Conservation (phyloP, 1,139 yeast species). For the Geotrichum bryndzae region DNA sequence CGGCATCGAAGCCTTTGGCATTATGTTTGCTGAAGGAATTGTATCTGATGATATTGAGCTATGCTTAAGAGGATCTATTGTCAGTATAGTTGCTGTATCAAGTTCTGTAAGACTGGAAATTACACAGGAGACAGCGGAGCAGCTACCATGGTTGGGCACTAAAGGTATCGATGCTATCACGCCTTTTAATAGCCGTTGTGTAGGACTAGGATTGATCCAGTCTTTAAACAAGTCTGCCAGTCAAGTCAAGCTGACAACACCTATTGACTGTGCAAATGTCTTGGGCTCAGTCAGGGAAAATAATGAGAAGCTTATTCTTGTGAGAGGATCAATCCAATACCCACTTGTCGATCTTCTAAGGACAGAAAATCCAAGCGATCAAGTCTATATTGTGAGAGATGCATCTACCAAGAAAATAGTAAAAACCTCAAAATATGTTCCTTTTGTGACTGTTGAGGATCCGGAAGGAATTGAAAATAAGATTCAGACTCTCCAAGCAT, state of each 20-base stretch:
- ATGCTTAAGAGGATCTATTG: constrained; percentile 32
- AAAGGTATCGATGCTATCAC: not conserved
- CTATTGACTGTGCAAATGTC: constrained; percentile 32
- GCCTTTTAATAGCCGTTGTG: constrained; percentile 17
- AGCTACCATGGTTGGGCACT: constrained; percentile 3
- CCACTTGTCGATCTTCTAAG: constrained; percentile 44
- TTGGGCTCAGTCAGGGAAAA: constrained; percentile 21
- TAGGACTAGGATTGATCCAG: constrained; percentile 35
- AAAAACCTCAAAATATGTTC: not conserved
- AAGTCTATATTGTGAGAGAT: not conserved
- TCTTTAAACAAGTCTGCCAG: constrained; percentile 46
- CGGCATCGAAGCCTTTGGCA: constrained; percentile 25
- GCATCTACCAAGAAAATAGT: not conserved
- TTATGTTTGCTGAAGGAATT: constrained; percentile 31
- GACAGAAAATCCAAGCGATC: constrained; percentile 14
- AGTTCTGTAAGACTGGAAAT: constrained; percentile 3
- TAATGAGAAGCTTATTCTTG: constrained; percentile 38
- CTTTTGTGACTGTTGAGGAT: constrained; percentile 1
- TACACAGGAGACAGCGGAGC: not conserved
- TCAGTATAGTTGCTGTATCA: constrained; percentile 26
- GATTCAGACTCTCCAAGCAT: constrained; percentile 1
- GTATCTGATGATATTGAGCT: constrained; percentile 23
- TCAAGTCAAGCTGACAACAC: constrained; percentile 54
- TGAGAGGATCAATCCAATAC: constrained; percentile 61
- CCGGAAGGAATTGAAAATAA: constrained; percentile 10